Evolutionary conservation across 2,329 filamentous ascomycete species (phyloP), one percentile per base, ranked within the genome.

Genomic region (Ophiocordyceps robertsii): DNA sequence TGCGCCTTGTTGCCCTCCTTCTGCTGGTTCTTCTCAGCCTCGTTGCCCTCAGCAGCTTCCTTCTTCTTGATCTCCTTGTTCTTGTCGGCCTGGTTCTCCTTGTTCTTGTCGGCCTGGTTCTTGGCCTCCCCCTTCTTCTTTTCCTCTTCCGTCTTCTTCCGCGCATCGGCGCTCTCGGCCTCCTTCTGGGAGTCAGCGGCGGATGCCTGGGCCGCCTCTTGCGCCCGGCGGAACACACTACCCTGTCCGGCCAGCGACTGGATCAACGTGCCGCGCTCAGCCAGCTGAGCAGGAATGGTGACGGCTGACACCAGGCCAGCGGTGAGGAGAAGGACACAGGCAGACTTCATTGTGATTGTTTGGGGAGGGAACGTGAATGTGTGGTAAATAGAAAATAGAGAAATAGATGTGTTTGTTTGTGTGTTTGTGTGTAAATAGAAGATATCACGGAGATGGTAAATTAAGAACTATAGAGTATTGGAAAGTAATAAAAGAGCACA

Each of bases 281-380:
- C 46, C 44, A 48, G 42, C 39, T 48, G 47, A 41, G 44, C 47
- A 35, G 54, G 54, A 16, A 56, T 51, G 37, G 48, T 51, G 36
- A 52, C 47, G 38, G 51, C 56, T 44, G 56, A 56, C 45, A 50
- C 56, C 52, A 59, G 51, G 49, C 56, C 54, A 45, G 51, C 51
- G 29, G 56, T 49, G 31, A 58, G 29, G 32, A 57, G 47, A 39
- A 59, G 44, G 24, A 59, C 32, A 35, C 53, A 48, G 44, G 48
- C 43, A 33, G 54, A 52, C 51, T 53, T 59, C 56, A 58, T 58
- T 41, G 43, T 53, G 48, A 38, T 36, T 40, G 10, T 30, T 27
- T 2, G 24, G 6, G 9, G 6, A 24, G 32, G 36, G 33, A 39
- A 24, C 14, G 11, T 36, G 12, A 21, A 38, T 17, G 5, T 2